Conservation (phyloP, 768 basidiomycete genomes). For the Boletus reticulatus region DNA sequence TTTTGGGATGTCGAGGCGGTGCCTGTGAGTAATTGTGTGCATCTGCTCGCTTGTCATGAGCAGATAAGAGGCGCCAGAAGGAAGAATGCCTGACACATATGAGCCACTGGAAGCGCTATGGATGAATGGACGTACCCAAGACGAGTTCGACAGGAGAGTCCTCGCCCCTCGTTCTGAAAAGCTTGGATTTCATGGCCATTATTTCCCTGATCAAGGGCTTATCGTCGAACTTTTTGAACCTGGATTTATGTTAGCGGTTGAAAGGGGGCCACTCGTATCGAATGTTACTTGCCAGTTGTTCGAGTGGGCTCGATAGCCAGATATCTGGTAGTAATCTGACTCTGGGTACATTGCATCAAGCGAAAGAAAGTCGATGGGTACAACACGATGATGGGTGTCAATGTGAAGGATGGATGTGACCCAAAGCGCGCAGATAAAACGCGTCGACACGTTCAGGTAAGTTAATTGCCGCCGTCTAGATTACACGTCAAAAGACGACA, state of each 20-base stretch:
- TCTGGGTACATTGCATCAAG: slow-evolving; percentile 10
- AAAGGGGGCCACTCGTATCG: not conserved
- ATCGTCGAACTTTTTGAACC: slow-evolving; percentile 35
- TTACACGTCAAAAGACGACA: not conserved
- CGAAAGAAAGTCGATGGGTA: not conserved
- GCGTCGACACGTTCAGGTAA: not conserved
- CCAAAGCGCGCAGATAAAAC: not conserved
- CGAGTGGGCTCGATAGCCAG: slow-evolving; percentile 29
- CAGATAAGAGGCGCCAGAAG: slow-evolving; percentile 43
- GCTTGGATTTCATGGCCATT: slow-evolving; percentile 24
- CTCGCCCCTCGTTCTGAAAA: slow-evolving; percentile 27
- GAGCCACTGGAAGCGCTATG: not conserved
- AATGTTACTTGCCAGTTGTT: slow-evolving; percentile 19
- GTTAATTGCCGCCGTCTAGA: too few species aligned
- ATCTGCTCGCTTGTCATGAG: slow-evolving; percentile 38
- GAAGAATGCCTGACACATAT: slow-evolving; percentile 39
- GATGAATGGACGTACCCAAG: slow-evolving; percentile 35
- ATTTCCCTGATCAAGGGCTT: slow-evolving; percentile 33
- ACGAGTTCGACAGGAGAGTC: slow-evolving; percentile 39
- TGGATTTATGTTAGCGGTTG: not conserved
- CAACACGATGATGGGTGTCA: too few species aligned
- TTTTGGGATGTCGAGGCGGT: slow-evolving; percentile 16
- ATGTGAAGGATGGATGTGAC: not conserved
- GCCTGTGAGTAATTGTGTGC: slow-evolving; percentile 17
- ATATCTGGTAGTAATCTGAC: slow-evolving; percentile 28